Base-by-base conservation (phyloP, 176 grass and related monocot species). In the Zoysia japonica region DNA sequence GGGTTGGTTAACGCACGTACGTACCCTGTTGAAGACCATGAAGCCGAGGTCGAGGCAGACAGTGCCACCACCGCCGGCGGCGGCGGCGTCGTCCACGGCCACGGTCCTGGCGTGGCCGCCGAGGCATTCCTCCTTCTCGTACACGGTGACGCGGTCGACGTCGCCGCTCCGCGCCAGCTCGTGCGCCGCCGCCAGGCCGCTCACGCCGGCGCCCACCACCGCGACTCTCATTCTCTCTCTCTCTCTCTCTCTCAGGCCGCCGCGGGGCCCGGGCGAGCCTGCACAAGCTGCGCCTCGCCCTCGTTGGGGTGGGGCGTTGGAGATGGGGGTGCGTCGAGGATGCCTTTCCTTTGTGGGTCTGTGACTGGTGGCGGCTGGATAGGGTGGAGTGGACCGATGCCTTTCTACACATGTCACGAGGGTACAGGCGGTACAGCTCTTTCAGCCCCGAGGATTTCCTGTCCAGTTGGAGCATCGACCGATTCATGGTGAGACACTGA, bases 21-120 rank as follows among this genome's bases (percentile, higher is more conserved):
- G 46, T 76, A 97, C 93, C 81, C 90, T 60, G 67, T 97, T 97
- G 84, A 97, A 97, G 70, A 89, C 91, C 93, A 93, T 97, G 90
- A 93, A 97, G 15, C 93, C 93, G 44, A 97, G 85, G 69, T 97
- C 93, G 70, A 97, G 82, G 3, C 86, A 61, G 78, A 93, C 88
- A 61, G 88, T 67, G 14, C 47, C 62, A 37, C 77, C 68, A 69
- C 59, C 71, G 7, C 9, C 71, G n/a, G 16, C 76, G 41, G 75
- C 63, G 41, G 70, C 60, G 65, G 68, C 55, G 11, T 64, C 68
- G 3, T 91, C 81, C 67, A 91, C 70, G 74, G 84, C 49, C 54
- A 87, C 86, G 3, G 93, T 97, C 78, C 84, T 89, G 54, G 93
- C 81, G 55, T 97, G 91, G 17, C 93, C 93, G 20, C 93, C 93